These are phyloP conservation scores for Salvia hispanica DNA, from an alignment of 257 asterid species.

Conservation along the genomic window DNA sequence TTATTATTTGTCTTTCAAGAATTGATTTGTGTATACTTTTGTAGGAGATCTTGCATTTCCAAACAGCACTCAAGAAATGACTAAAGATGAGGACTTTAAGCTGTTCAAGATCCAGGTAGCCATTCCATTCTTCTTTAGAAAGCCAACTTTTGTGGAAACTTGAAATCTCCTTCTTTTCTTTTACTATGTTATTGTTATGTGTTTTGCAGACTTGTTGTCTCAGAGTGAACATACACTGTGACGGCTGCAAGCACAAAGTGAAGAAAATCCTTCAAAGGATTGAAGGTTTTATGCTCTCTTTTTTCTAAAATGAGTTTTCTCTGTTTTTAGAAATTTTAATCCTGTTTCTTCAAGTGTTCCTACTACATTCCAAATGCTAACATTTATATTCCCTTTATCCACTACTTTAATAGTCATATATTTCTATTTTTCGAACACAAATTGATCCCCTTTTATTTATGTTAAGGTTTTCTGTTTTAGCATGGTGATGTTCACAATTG, in stretches of 20 bases:
- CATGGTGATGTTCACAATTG: too few species aligned
- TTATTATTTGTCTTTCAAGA: not conserved
- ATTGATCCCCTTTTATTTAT: too few species aligned
- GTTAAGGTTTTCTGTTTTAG: too few species aligned
- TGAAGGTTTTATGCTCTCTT: slow-evolving; percentile 52
- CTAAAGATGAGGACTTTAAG: slow-evolving; percentile 84
- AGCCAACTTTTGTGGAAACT: not conserved
- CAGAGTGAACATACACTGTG: slow-evolving; percentile 87
- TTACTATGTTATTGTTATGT: too few species aligned
- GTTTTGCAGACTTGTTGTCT: slow-evolving; percentile 68
- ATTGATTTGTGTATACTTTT: slow-evolving; percentile 24
- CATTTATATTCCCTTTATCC: too few species aligned
- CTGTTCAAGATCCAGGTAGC: slow-evolving; percentile 87
- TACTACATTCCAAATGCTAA: too few species aligned
- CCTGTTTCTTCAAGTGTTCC: not conserved
- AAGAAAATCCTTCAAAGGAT: slow-evolving; percentile 76
- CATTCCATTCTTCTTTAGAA: slow-evolving; percentile 8
- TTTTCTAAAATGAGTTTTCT: not conserved
- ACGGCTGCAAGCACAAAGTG: slow-evolving; percentile 92
- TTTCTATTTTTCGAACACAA: too few species aligned
- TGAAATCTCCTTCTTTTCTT: not conserved
- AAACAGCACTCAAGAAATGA: slow-evolving; percentile 50
- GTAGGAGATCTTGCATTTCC: slow-evolving; percentile 37
- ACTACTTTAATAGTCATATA: too few species aligned
- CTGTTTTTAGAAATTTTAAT: not conserved